Base-by-base conservation (phyloP, 768 basidiomycete species). In the Rhodotorula graminis region DNA sequence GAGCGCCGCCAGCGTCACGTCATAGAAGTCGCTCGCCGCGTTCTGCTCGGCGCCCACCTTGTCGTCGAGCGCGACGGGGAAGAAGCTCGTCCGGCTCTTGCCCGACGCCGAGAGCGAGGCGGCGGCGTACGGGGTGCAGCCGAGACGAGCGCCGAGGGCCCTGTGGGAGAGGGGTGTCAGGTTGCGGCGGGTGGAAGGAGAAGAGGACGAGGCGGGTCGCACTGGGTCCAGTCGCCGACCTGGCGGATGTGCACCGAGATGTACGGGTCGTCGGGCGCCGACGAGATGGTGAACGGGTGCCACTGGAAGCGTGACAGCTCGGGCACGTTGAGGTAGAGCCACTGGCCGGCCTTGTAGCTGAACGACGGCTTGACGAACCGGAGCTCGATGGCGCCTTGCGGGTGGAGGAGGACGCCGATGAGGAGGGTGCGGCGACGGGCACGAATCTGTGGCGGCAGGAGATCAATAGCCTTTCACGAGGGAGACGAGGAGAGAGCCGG, bases 171-270 rank as follows among this genome's bases (percentile, higher is more conserved):
- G 21, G 0, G 37, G 11, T 25, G 50, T 52, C 50, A 25, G 50
- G 4, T n/a, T 9, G 37, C 4, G 11, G 10, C 50, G 8, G 4
- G 25, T 1, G 2, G 50, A 25, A 42, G 27, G 7, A 29, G 49
- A 15, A 6, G 6, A 44, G 57, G 6, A 11, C 27, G 31, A 33
- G 21, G 23, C 29, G 12, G 23, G 29, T 46, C 74, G 40, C 18
- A 75, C 74, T 29, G 27, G 6, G 92, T 93, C 83, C 86, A 92
- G 81, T 93, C 91, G 72, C 93, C 93, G 59, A 91, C 92, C 84
- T 95, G 93, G 80, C 92, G 90, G 78, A 97, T 89, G 81, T 96
- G 93, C 64, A 95, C 81, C 37, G 91, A 92, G 58, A 96, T 86
- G 80, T 92, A 95, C 5, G 92, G 90, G 78, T 96, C 94, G 77